Base-by-base conservation (phyloP, 177 flowering plant genomes). In the Vitis hybrid region DNA sequence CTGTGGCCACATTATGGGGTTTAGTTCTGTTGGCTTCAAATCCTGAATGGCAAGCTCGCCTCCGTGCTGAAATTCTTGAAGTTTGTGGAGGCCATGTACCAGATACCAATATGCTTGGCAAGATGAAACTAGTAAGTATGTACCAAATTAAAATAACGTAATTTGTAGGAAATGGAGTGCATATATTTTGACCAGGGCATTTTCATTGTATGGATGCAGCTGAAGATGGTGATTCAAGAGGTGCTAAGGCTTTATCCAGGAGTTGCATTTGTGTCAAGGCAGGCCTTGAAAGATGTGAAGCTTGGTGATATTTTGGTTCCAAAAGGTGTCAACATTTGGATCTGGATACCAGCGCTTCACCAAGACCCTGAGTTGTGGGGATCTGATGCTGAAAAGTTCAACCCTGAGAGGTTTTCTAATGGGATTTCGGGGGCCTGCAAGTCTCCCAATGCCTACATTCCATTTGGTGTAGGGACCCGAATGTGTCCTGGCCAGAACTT, bases 191-290 rank as follows among this genome's bases (percentile, higher is more conserved):
- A 55, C 14, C 27, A 0, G 27, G 27, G 27, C 27, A 24, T 24
- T 24, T 24, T 24, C 27, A 46, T 48, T 4, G 6, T 24, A 30
- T 54, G 46, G 4, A 15, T 67, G 69, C 65, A 69, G 65, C 19
- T 46, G 67, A 70, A 54, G 32, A 70, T 70, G 72, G 67, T 70
- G 60, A 54, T 70, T 12, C 65, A 61, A 15, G 72, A 70, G 64
- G 65, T 63, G 56, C 59, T 70, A 30, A 18, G 72, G 50, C 67
- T 70, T 4, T 70, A 62, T 4, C 72, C 59, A 19, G 66, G 66
- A 62, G 72, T 70, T 4, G 72, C 60, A 51, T 61, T 54, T 30
- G 67, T 62, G 46, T 61, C 67, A 30, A 62, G 72, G 66, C 65
- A 63, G 49, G 52, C 72, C 4, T 10, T 52, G 46, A 35, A 63